Conservation (phyloP, 768 basidiomycete genomes). For the Rhizopogon rudus region DNA sequence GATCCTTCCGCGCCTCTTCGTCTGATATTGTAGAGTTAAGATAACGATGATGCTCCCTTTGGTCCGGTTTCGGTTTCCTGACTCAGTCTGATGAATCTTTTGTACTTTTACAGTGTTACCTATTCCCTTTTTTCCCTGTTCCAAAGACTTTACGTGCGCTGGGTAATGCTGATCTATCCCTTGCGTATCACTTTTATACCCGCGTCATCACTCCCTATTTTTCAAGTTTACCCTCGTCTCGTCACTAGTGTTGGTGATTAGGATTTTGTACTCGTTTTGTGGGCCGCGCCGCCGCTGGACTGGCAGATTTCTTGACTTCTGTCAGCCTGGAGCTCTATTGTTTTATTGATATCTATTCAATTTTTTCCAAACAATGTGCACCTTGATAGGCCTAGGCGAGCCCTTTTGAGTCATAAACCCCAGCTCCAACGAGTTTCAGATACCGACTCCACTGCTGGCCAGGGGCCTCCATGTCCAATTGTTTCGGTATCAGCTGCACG, state of each 20-base stretch:
- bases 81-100: background rate
- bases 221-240: background rate
- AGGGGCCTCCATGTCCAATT: too few species aligned
- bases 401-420: too few species aligned
- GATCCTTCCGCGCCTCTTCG: background rate
- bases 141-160: background rate
- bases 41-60: background rate
- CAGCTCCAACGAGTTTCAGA: too few species aligned
- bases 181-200: background rate
- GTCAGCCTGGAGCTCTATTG: background rate
- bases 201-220: background rate
- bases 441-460: too few species aligned
- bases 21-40: conserved; percentile 3
- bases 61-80: background rate
- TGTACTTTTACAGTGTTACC: conserved; percentile 3
- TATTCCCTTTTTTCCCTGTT: background rate
- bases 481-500: too few species aligned
- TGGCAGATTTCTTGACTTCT: background rate
- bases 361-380: too few species aligned
- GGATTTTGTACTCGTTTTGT: conserved; percentile 4
- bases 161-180: conserved; percentile 1
- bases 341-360: background rate
- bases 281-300: background rate
- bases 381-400: too few species aligned
- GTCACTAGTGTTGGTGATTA: background rate